Evolutionary conservation across 192 early-diverging fungal species (phyloP).

Genomic region (Coemansia sp.): DNA sequence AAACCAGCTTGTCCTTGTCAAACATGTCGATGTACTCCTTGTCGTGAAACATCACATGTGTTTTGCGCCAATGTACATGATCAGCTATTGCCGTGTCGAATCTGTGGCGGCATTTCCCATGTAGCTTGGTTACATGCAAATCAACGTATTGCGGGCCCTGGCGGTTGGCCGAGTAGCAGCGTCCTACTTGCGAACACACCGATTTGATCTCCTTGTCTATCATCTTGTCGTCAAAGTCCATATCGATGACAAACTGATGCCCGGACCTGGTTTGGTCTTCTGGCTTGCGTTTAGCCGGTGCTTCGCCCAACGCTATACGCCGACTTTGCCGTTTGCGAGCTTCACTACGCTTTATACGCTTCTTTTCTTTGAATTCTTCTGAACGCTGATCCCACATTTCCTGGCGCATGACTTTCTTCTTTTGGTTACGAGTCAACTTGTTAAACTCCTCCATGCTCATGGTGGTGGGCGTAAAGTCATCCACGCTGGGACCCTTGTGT

Average conservation of each 20-base stretch:
- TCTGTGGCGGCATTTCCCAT: conserved; percentile 49
- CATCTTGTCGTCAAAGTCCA: conserved; percentile 79
- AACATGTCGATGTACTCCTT: conserved; percentile 47
- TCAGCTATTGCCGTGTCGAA: conserved; percentile 48
- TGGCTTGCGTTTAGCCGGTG: conserved; percentile 46
- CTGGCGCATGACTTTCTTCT: conserved; percentile 67
- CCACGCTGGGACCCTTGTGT: conserved; percentile 20
- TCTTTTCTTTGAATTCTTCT: conserved; percentile 50
- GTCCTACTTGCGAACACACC: conserved; percentile 67
- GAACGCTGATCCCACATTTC: conserved; percentile 55
- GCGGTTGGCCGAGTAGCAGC: conserved; percentile 74
- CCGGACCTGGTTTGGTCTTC: conserved; percentile 53
- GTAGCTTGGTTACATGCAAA: conserved; percentile 62
- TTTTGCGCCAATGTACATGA: conserved; percentile 55
- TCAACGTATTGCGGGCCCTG: conserved; percentile 52
- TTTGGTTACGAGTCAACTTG: conserved; percentile 66
- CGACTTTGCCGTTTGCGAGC: conserved; percentile 51
- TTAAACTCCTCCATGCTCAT: conserved; percentile 44
- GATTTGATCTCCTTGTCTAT: conserved; percentile 69
- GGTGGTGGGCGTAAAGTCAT: conserved; percentile 26
- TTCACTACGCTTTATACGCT: conserved; percentile 51
- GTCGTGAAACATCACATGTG: conserved; percentile 25
- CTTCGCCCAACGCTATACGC: conserved; percentile 39
- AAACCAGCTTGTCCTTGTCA: conserved; percentile 67
- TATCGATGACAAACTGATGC: conserved; percentile 72